Percentiles rank a stretch among this genome's conserved stretches.
These are phyloP conservation scores for Martiniozyma abietophila DNA, from an alignment of 805 yeast genomes.

Conservation along the genomic window DNA sequence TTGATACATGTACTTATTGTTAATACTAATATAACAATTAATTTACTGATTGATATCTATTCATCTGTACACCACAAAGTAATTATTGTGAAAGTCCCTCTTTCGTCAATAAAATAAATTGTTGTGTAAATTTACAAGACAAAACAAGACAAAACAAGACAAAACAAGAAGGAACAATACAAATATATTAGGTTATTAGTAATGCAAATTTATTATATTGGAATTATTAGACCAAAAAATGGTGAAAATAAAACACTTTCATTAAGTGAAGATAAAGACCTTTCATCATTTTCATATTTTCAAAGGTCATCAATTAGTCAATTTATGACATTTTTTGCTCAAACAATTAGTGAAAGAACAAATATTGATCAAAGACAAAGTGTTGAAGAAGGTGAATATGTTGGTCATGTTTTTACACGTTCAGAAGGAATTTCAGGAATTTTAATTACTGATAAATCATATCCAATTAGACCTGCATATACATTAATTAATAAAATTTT, in stretches of 20 bases:
- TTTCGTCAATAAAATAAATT: too few species aligned
- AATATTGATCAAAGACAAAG: conserved; percentile 85
- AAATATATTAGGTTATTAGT: too few species aligned
- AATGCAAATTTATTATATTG: conserved; percentile 91
- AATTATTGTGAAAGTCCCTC: too few species aligned
- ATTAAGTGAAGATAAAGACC: conserved; percentile 70
- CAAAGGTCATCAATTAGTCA: conserved; percentile 70
- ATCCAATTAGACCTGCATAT: conserved; percentile 95
- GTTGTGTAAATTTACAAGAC: too few species aligned
- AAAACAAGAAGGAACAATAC: too few species aligned
- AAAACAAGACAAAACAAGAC: too few species aligned
- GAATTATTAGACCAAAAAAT: conserved; percentile 56
- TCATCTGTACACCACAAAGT: too few species aligned
- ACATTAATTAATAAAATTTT: conserved; percentile 81
- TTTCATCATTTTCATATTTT: conserved; percentile 81
- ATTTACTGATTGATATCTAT: too few species aligned
- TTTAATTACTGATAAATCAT: conserved; percentile 86
- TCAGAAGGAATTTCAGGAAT: conserved; percentile 90
- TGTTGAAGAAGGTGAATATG: conserved; percentile 83
- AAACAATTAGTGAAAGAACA: conserved; percentile 85
- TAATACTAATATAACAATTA: too few species aligned
- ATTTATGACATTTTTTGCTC: conserved; percentile 90
- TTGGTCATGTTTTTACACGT: conserved; percentile 87
- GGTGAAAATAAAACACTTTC: conserved; percentile 54
- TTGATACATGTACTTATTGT: too few species aligned